Percentiles rank a stretch among this genome's conserved stretches.
Evolutionary conservation across 1,139 yeast genomes (phyloP).

Genomic region (Meyerozyma guilliermondii): DNA sequence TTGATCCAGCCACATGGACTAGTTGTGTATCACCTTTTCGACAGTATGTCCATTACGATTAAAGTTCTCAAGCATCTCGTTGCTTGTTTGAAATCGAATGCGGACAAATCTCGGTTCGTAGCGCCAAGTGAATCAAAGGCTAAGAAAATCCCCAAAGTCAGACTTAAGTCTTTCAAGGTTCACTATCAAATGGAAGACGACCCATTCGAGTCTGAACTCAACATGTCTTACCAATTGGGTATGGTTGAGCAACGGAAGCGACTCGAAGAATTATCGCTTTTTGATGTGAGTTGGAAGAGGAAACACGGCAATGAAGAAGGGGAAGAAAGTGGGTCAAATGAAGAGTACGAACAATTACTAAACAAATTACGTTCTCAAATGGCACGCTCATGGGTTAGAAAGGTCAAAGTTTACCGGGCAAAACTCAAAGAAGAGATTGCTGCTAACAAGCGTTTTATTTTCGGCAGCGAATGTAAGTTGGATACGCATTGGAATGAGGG

Average conservation of each 20-base stretch:
- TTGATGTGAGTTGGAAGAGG: slow-evolving; percentile 29
- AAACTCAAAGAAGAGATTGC: slow-evolving; percentile 43
- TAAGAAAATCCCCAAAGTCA: slow-evolving; percentile 46
- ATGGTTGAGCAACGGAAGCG: slow-evolving; percentile 64
- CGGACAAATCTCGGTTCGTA: slow-evolving; percentile 11
- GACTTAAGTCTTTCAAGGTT: slow-evolving; percentile 44
- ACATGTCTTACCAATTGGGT: slow-evolving; percentile 75
- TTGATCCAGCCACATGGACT: slow-evolving; percentile 48
- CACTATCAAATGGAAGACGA: slow-evolving; percentile 66
- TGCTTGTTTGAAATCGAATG: slow-evolving; percentile 34
- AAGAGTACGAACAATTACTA: slow-evolving; percentile 6
- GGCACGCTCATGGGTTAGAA: slow-evolving; percentile 41
- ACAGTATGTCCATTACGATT: slow-evolving; percentile 49
- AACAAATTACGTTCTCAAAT: slow-evolving; percentile 11
- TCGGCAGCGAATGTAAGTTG: slow-evolving; percentile 11
- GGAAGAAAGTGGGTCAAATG: slow-evolving; percentile 2
- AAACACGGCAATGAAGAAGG: slow-evolving; percentile 6
- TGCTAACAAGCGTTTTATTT: slow-evolving; percentile 48
- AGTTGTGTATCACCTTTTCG: slow-evolving; percentile 57
- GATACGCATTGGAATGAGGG: slow-evolving; percentile 35
- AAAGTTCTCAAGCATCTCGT: slow-evolving; percentile 54
- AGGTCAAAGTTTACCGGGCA: slow-evolving; percentile 43
- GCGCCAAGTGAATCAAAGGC: slow-evolving; percentile 38
- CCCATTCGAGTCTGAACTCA: slow-evolving; percentile 77
- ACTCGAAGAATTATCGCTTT: slow-evolving; percentile 49